These are phyloP conservation scores for Kwoniella europaea DNA, from an alignment of 768 basidiomycete species.

Conservation along the genomic window DNA sequence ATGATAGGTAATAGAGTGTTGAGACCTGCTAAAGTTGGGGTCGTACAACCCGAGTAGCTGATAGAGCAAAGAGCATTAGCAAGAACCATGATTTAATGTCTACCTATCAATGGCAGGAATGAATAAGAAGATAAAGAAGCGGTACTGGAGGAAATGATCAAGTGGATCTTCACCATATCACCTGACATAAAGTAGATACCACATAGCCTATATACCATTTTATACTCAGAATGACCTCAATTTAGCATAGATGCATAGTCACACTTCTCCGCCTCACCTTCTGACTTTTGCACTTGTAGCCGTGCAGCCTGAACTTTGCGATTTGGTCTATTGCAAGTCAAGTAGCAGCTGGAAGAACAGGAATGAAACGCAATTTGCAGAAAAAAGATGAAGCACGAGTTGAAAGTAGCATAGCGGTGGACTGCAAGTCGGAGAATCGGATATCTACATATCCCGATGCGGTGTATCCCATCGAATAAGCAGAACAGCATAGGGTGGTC, in stretches of 20 bases:
- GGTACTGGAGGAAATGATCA: not conserved
- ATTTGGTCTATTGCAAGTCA: too few species aligned
- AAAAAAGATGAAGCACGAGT: too few species aligned
- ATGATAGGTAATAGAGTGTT: conserved; percentile 92
- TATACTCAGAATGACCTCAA: not conserved
- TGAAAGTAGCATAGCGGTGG: too few species aligned
- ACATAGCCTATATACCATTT: not conserved
- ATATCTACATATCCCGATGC: too few species aligned
- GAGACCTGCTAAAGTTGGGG: conserved; percentile 95
- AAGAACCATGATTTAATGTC: not conserved
- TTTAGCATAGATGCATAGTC: not conserved
- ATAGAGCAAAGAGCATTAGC: not conserved
- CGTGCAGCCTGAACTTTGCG: too few species aligned
- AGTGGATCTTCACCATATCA: not conserved
- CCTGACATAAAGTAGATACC: not conserved
- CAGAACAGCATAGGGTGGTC: not conserved
- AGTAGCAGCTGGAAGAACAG: too few species aligned
- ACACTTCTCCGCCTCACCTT: not conserved
- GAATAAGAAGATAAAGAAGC: not conserved
- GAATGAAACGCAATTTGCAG: too few species aligned
- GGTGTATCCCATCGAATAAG: not conserved
- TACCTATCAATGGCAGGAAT: not conserved
- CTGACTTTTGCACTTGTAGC: too few species aligned
- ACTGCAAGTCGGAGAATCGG: too few species aligned
- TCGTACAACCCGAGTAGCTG: conserved; percentile 66